Evolutionary conservation across 306 rosid genomes (phyloP), one percentile per base, ranked within the genome.

Genomic region (Ormosia emarginata): DNA sequence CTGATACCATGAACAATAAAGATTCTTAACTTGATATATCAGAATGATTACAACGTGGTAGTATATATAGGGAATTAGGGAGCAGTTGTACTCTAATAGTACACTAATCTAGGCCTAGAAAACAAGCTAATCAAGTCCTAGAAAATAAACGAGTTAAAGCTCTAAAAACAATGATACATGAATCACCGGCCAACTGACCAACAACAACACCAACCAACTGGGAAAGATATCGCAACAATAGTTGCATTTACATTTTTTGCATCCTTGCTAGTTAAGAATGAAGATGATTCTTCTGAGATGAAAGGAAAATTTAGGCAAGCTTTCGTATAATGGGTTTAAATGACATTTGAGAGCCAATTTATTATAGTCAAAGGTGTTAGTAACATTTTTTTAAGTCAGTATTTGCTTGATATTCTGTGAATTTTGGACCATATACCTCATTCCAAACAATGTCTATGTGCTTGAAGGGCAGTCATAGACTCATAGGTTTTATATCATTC

Each of bases 231-330:
- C 24, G 24, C 24, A 24, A 24, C 24, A 24, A 24, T 24, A 24
- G 24, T 24, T 24, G 24, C 67, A 67, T 57, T 65, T 69, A 30
- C 67, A 73, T 62, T 66, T 40, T 64, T 17, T 46, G 50, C 49
- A 41, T 52, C 34, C 71, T 30, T 15, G 50, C 55, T 57, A 15
- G 76, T 79, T 33, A 74, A 81, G 63, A 40, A 36, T n/a, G 67
- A 52, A 73, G 36, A 41, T 24, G 77, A 15, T 77, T 58, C 63
- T 71, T 81, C 41, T 53, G 69, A 57, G 77, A 12, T 72, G 44
- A 72, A 57, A 13, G 56, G 33, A 83, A 79, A 32, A 52, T 68
- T 67, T 32, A 17, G 44, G 36, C 17, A 52, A 74, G 41, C 44
- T 43, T 78, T 70, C 40, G 17, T 37, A 37, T 67, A 13, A 65